Evolutionary conservation across 331 rosid species (phyloP).

Genomic region (Cydonia oblonga): DNA sequence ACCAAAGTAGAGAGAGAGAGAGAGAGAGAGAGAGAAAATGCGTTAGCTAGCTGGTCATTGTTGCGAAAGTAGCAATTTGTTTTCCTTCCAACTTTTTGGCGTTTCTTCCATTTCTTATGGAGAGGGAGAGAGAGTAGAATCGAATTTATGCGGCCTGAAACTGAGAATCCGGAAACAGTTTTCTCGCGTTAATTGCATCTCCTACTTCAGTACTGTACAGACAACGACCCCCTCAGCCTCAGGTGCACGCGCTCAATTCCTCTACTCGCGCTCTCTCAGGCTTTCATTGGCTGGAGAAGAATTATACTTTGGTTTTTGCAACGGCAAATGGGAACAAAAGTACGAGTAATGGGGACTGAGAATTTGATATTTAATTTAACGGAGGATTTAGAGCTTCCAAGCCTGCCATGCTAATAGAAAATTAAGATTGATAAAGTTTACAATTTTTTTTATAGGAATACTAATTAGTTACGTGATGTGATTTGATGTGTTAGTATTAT

Average conservation of each 20-base stretch:
- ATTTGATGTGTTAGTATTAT: too few relatives aligned
- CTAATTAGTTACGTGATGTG: too few relatives aligned
- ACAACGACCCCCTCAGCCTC: not conserved
- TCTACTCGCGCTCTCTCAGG: not conserved
- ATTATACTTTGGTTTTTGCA: not conserved
- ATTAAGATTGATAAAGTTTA: not conserved
- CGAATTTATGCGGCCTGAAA: not conserved
- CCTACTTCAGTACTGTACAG: not conserved
- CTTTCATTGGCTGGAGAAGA: not conserved
- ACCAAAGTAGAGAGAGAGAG: not conserved
- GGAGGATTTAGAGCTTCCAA: too few relatives aligned
- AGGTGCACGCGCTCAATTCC: too few relatives aligned
- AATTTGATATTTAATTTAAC: too few relatives aligned
- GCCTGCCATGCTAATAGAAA: not conserved
- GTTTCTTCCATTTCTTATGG: conserved; percentile 10
- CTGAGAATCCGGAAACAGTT: not conserved
- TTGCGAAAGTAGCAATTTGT: conserved; percentile 17
- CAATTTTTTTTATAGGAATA: too few relatives aligned
- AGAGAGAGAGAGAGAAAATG: conserved; percentile 13
- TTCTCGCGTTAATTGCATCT: not conserved
- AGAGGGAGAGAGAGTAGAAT: not conserved
- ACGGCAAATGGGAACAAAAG: not conserved
- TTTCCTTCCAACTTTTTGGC: conserved; percentile 12
- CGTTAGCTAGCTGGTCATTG: conserved; percentile 37
- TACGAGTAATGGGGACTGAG: not conserved